These are phyloP conservation scores for Pezicula radicicola DNA, from an alignment of 2,329 filamentous ascomycete species.

Conservation along the genomic window DNA sequence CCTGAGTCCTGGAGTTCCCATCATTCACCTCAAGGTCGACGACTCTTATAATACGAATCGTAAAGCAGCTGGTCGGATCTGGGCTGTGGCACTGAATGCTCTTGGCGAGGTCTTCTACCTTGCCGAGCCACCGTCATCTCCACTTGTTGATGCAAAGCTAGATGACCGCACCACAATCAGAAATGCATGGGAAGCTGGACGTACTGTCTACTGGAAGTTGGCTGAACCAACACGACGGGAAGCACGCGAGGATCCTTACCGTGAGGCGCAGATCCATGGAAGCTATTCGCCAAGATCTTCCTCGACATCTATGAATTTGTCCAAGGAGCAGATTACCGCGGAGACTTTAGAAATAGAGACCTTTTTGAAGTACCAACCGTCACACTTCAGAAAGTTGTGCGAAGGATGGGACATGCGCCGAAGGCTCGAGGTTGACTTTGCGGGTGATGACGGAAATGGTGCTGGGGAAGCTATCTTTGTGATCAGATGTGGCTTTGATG, in stretches of 20 bases:
- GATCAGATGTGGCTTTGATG: slow-evolving; percentile 60
- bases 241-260: slow-evolving; percentile 70
- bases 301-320: slow-evolving; percentile 68
- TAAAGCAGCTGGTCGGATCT: slow-evolving; percentile 68
- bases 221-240: slow-evolving; percentile 73
- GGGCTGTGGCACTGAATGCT: slow-evolving; percentile 92
- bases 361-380: slow-evolving; percentile 69
- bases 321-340: slow-evolving; percentile 64
- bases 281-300: slow-evolving; percentile 81
- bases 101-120: slow-evolving; percentile 89
- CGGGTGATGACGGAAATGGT: slow-evolving; percentile 70
- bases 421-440: slow-evolving; percentile 84
- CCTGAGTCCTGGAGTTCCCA: slow-evolving; percentile 87
- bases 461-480: slow-evolving; percentile 77
- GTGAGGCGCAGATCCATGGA: slow-evolving; percentile 63
- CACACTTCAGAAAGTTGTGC: slow-evolving; percentile 75
- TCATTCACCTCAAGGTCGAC: slow-evolving; percentile 79
- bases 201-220: slow-evolving; percentile 77
- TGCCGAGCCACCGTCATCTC: slow-evolving; percentile 61
- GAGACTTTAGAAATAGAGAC: slow-evolving; percentile 81
- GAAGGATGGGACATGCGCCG: slow-evolving; percentile 91
- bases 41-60: slow-evolving; percentile 75
- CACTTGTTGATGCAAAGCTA: slow-evolving; percentile 40
- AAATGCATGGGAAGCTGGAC: slow-evolving; percentile 76
- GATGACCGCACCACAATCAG: slow-evolving; percentile 55